phyloP scores from a whole-genome alignment of 331 rosid species.

The Spiraea crenata region DNA sequence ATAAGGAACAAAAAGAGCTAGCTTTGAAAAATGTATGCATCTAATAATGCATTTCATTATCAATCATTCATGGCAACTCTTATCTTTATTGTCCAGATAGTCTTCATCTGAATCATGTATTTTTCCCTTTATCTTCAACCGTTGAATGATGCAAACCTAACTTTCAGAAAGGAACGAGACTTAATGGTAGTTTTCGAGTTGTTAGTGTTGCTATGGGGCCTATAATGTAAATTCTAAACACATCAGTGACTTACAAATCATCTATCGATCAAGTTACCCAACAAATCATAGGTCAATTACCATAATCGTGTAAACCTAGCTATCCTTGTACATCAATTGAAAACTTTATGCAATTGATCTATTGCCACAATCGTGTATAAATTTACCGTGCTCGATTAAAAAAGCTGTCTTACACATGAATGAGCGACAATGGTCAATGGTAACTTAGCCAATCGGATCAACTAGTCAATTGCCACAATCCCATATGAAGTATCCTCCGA shows the following conservation, averaged over 20 bases:
- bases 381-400: no score
- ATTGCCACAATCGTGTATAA: no score
- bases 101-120: conserved; percentile 1
- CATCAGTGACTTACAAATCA: no score
- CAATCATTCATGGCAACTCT: background rate
- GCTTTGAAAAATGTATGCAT: background rate
- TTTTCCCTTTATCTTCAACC: background rate
- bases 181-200: background rate
- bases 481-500: background rate
- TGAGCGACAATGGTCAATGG: no score
- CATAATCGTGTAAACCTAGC: no score
- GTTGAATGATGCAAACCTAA: background rate
- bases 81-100: background rate
- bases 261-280: no score
- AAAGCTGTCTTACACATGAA: no score
- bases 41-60: background rate
- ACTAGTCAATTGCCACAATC: no score
- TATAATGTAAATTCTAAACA: background rate
- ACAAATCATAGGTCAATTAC: no score
- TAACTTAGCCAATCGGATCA: no score
- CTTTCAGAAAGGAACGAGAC: background rate
- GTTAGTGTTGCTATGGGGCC: background rate
- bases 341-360: no score
- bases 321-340: no score
- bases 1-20: background rate